Conservation (phyloP, 2,329 filamentous ascomycete genomes). For the Arachnopeziza araneosa region DNA sequence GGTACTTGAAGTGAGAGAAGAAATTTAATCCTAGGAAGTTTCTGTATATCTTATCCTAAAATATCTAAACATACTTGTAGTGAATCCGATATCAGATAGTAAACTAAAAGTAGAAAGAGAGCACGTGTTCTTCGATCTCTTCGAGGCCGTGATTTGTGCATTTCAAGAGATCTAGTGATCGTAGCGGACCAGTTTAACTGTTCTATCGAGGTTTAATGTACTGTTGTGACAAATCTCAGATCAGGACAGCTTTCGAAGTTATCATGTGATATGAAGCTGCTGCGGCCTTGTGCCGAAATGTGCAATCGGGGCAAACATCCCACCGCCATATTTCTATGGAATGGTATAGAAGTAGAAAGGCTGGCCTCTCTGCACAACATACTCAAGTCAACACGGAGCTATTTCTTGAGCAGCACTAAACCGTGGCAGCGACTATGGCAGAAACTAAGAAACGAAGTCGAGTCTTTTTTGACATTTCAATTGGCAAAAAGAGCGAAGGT, state of each 20-base stretch:
- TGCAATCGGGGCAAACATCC: neutral
- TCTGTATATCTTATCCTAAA: too few relatives aligned
- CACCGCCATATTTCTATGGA: neutral
- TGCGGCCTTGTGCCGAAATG: neutral
- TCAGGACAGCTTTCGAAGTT: neutral
- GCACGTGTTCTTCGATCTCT: neutral
- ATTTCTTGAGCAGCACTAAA: conserved; percentile 5
- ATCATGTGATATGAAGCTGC: neutral
- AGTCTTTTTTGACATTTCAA: conserved; percentile 89
- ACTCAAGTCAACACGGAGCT: neutral
- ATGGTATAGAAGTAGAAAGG: neutral
- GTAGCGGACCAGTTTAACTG: too few relatives aligned
- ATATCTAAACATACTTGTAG: too few relatives aligned
- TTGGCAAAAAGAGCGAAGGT: conserved; percentile 68
- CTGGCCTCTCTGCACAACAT: neutral
- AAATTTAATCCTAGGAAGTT: too few relatives aligned
- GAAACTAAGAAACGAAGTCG: conserved; percentile 43
- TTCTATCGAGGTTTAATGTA: too few relatives aligned
- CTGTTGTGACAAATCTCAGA: too few relatives aligned
- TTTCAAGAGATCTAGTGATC: too few relatives aligned
- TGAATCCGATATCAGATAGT: too few relatives aligned
- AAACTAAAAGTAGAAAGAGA: neutral
- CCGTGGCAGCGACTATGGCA: conserved; percentile 34
- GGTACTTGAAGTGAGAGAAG: too few relatives aligned
- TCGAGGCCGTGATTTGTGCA: too few relatives aligned